Base-by-base conservation (phyloP, 306 rosid species). In the Quercus ilex region DNA sequence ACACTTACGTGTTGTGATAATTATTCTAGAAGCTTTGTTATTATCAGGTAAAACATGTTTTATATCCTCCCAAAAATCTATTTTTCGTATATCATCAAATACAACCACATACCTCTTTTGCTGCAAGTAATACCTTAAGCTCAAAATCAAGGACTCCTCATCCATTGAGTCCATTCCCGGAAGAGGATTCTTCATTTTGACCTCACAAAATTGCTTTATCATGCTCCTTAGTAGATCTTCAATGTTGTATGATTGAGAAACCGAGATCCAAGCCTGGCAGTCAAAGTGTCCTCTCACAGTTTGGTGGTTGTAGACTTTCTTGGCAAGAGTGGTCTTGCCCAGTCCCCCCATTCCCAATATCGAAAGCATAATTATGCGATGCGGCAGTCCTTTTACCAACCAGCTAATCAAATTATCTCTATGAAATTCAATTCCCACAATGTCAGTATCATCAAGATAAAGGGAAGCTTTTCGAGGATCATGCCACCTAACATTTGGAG, bases 361-460 rank as follows among this genome's bases (percentile, higher is more conserved):
- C 7, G 77, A 65, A 51, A 85, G 69, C 76, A 85, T 38, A 62
- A 5, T 28, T 28, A 20, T 49, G 35, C 7, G 60, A 7, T 46
- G 55, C 0, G 2, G 25, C 8, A 52, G 49, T 70, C 69, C 83
- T 0, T 28, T 55, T 23, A 63, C 33, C 25, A 81, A 70, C 68
- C 12, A 55, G 25, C 20, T 52, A 33, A 70, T 60, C 78, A 85
- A 49, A 10, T 81, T 72, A 75, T 78, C 80, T 46, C 79, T 75
- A 85, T 78, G 4, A 85, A 35, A 35, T 35, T 35, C 41, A 35
- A 35, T 35, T 35, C 41, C 2, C 41, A 5, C 41, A 35, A 35
- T 73, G 55, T 85, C 78, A 43, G 63, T 51, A 28, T 81, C 85
- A 52, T 78, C 74, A 10, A 85, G 79, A 71, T 74, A 81, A 30